Evolutionary conservation across 495 filamentous ascomycete genomes (phyloP).

Genomic region (Cryomyces minteri): DNA sequence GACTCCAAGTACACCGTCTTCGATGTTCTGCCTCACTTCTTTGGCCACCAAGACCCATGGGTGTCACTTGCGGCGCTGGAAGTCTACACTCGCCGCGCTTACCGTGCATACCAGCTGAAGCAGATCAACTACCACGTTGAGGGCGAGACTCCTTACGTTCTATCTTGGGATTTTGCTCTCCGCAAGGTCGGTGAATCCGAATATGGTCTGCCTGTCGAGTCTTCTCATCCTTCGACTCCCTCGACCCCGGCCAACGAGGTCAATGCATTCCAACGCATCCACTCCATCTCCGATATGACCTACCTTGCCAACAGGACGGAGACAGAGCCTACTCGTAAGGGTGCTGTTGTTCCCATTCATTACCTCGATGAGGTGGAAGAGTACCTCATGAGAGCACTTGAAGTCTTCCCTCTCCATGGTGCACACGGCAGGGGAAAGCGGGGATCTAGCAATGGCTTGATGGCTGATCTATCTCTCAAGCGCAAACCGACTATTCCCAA

Average conservation of each 20-base stretch:
- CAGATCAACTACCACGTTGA: slow-evolving; percentile 70
- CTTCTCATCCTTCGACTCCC: slow-evolving; percentile 63
- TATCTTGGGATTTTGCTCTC: slow-evolving; percentile 91
- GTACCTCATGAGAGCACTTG: slow-evolving; percentile 58
- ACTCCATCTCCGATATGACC: slow-evolving; percentile 92
- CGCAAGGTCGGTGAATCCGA: slow-evolving; percentile 82
- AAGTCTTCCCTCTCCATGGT: slow-evolving; percentile 46
- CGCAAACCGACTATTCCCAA: slow-evolving; percentile 34
- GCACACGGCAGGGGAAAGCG: slow-evolving; percentile 22
- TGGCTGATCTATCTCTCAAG: slow-evolving; percentile 56
- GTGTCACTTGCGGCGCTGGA: slow-evolving; percentile 87
- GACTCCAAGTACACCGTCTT: slow-evolving; percentile 98
- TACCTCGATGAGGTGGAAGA: slow-evolving; percentile 93
- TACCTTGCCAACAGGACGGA: slow-evolving; percentile 51
- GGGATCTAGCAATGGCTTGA: slow-evolving; percentile 30
- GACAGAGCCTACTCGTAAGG: slow-evolving; percentile 68
- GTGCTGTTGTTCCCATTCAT: slow-evolving; percentile 81
- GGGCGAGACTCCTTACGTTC: slow-evolving; percentile 55
- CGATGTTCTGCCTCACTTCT: slow-evolving; percentile 87
- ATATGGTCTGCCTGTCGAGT: slow-evolving; percentile 60
- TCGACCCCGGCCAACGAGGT: slow-evolving; percentile 45
- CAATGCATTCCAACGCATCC: slow-evolving; percentile 57
- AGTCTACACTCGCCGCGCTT: slow-evolving; percentile 90
- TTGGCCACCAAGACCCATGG: slow-evolving; percentile 84
- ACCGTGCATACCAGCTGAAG: slow-evolving; percentile 85